Conservation (phyloP, 192 early-diverging fungal genomes). For the Linnemannia elongata region DNA sequence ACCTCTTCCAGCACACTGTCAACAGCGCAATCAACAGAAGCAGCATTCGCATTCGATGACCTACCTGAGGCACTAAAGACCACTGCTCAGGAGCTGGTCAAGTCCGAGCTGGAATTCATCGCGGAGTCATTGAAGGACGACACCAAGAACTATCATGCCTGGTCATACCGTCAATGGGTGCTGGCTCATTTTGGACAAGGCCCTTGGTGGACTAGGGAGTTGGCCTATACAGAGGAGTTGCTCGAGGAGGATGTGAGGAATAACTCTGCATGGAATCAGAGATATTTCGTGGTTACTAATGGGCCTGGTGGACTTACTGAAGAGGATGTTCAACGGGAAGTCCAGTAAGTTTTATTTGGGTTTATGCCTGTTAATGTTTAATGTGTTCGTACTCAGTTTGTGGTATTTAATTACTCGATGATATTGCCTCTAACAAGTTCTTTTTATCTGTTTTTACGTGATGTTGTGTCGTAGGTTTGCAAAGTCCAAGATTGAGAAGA, state of each 20-base stretch:
- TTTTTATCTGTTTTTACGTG: not conserved
- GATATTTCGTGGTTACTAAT: constrained; percentile 81
- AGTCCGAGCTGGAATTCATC: constrained; percentile 80
- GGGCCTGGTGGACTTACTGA: constrained; percentile 45
- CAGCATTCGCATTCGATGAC: constrained; percentile 30
- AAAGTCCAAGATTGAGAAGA: constrained; percentile 76
- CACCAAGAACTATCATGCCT: constrained; percentile 98
- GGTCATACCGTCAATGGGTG: constrained; percentile 98
- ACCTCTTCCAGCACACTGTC: not conserved
- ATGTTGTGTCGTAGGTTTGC: constrained; percentile 61
- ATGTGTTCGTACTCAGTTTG: not conserved
- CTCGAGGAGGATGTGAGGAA: constrained; percentile 90
- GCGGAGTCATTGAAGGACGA: constrained; percentile 79
- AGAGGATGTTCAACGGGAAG: constrained; percentile 69
- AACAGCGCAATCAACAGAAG: constrained; percentile 7
- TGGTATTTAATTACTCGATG: not conserved
- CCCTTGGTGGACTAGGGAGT: constrained; percentile 82
- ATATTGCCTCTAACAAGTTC: not conserved
- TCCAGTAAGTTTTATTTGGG: constrained; percentile 67
- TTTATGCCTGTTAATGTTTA: not conserved
- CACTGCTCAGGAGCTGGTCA: constrained; percentile 53
- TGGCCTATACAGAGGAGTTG: constrained; percentile 78
- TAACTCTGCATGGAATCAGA: constrained; percentile 99
- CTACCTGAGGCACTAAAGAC: constrained; percentile 53
- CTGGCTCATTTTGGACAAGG: constrained; percentile 73